Base-by-base conservation (phyloP, 2,329 filamentous ascomycete species). In the Talaromyces piceae region DNA sequence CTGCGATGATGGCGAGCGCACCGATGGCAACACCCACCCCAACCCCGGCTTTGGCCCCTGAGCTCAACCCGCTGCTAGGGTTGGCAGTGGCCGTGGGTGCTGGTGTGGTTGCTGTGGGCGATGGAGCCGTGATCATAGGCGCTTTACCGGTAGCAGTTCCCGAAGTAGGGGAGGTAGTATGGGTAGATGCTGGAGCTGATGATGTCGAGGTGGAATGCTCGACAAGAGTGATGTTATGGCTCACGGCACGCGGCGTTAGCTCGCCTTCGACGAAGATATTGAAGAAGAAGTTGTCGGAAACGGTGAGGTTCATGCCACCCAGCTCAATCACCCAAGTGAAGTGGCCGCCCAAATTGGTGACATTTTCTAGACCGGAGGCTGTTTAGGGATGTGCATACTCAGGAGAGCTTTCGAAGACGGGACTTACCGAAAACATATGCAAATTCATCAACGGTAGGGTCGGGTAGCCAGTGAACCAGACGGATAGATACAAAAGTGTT, bases 191-290 rank as follows among this genome's bases (percentile, higher is more conserved):
- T 28, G 39, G 28, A 7, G 47, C 39, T 31, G 51, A 13, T 27
- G 26, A 23, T 13, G 45, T 52, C 3, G 51, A 49, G n/a, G 46
- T 53, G 18, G 47, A 28, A 37, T 11, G 23, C 13, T 33, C 16
- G 13, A 47, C 45, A 18, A 53, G 47, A 18, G 47, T 53, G 41
- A 53, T 49, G 9, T 50, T 18, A 13, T 53, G 51, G 16, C 30
- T 53, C 9, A 41, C 3, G 25, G 51, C 51, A 3, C 41, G 47
- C 20, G 51, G 51, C 11, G 46, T 27, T 11, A 25, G 46, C 41
- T 53, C 41, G 28, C 51, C 51, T 27, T 49, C 46, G 33, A 53
- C n/a, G 37, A 43, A 53, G 27, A 53, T 46, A 22, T 47, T 43
- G 47, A 53, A 50, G 47, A 47, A 47, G 33, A 53, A 53, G n/a